Percentiles rank a stretch among this genome's conserved stretches.
Conservation (phyloP, 768 basidiomycete species). For the Agrocybe praecox region DNA sequence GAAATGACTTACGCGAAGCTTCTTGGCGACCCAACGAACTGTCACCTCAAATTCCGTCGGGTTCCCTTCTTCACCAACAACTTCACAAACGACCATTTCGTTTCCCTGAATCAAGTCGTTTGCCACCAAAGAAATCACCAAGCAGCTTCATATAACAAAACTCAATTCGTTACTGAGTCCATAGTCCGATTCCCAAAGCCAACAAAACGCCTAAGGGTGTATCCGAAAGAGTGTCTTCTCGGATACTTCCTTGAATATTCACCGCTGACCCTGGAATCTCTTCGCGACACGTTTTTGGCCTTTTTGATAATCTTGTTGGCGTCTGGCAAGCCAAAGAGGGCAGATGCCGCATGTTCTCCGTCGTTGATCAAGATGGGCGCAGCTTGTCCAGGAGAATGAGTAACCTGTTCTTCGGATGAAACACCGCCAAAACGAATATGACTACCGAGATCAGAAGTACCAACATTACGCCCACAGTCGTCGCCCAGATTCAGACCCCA, state of each 20-base stretch:
- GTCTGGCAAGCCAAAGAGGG: constrained; percentile 17
- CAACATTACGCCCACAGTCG: too few relatives aligned
- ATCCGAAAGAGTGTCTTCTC: constrained; percentile 18
- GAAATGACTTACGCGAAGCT: constrained; percentile 5
- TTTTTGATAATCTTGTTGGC: neutral
- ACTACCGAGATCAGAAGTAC: too few relatives aligned
- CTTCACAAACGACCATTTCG: too few relatives aligned
- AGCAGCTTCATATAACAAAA: too few relatives aligned
- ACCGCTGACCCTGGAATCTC: neutral
- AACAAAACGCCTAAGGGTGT: constrained; percentile 6
- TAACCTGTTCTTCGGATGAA: neutral
- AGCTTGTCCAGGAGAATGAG: neutral
- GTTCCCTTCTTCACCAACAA: neutral
- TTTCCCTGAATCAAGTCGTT: too few relatives aligned
- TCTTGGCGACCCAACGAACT: constrained; percentile 9
- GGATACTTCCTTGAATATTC: neutral
- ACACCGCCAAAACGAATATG: too few relatives aligned
- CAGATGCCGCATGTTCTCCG: constrained; percentile 19
- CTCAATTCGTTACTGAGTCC: neutral
- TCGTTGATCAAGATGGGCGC: constrained; percentile 7
- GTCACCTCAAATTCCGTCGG: neutral
- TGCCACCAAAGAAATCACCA: neutral
- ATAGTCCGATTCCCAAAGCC: neutral
- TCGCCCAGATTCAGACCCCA: too few relatives aligned
- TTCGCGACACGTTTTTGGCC: neutral